Evolutionary conservation across 2,329 filamentous ascomycete species (phyloP).

Genomic region (Diaporthe eres): DNA sequence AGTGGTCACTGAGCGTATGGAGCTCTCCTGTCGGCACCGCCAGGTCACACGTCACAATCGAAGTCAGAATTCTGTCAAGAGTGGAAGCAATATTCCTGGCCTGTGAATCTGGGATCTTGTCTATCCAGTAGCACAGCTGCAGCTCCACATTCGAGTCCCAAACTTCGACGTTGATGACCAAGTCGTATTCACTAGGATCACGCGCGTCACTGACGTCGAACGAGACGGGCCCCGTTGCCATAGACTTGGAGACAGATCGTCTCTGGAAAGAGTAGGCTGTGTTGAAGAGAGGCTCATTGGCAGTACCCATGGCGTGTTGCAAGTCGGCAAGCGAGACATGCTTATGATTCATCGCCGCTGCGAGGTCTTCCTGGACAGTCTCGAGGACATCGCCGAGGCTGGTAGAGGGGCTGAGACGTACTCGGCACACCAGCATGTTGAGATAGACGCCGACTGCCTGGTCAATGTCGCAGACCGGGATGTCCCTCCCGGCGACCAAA

Average conservation of each 20-base stretch:
- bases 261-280: conserved; percentile 24
- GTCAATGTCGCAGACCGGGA: neutral
- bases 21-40: neutral
- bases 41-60: neutral
- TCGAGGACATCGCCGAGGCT: conserved; percentile 19
- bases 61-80: conserved; percentile 1
- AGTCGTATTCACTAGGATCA: conserved; percentile 17
- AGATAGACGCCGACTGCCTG: conserved; percentile 12
- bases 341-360: conserved; percentile 8
- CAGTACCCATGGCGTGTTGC: conserved; percentile 6
- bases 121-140: conserved; percentile 17
- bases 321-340: conserved; percentile 14
- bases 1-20: neutral
- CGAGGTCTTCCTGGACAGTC: neutral
- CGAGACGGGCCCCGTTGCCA: neutral
- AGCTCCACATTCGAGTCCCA: conserved; percentile 10
- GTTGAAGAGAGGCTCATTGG: conserved; percentile 14
- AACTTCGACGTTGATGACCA: conserved; percentile 13
- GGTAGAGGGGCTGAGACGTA: neutral
- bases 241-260: conserved; percentile 7
- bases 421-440: conserved; percentile 18
- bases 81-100: conserved; percentile 17
- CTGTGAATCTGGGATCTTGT: conserved; percentile 18
- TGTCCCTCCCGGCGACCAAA: conserved; percentile 13
- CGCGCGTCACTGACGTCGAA: neutral